These are phyloP conservation scores for Botrytis pseudocinerea DNA, from an alignment of 2,329 filamentous ascomycete species.

Conservation along the genomic window DNA sequence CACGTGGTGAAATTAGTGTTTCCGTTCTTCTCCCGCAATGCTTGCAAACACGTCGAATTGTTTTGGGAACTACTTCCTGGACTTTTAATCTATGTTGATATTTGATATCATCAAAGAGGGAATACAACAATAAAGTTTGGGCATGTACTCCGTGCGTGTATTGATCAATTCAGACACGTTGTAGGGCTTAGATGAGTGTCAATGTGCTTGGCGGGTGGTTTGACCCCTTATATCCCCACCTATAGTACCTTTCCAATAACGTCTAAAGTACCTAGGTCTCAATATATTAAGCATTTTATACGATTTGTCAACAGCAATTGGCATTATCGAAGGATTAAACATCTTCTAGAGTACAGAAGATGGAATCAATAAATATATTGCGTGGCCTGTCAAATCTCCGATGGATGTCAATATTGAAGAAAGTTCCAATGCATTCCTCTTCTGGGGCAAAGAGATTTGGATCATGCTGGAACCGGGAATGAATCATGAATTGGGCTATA, in stretches of 20 bases:
- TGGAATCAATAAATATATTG: background rate
- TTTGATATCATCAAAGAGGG: constrained; percentile 10
- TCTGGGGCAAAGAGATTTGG: background rate
- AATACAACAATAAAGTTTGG: constrained; percentile 3
- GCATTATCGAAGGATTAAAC: background rate
- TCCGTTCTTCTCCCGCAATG: background rate
- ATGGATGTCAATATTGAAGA: constrained; percentile 2
- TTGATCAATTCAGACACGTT: constrained; percentile 12
- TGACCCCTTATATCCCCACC: constrained; percentile 13
- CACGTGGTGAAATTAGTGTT: constrained; percentile 21
- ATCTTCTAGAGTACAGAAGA: background rate
- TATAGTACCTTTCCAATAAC: constrained; percentile 5
- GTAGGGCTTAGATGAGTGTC: constrained; percentile 21
- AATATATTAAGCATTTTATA: constrained; percentile 4
- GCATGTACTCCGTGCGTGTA: constrained; percentile 12
- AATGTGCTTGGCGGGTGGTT: constrained; percentile 16
- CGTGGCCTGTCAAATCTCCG: constrained; percentile 13
- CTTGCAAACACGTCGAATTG: background rate
- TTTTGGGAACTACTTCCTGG: constrained; percentile 1
- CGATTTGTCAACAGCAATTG: background rate
- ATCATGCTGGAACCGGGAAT: background rate
- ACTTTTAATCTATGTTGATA: constrained; percentile 13
- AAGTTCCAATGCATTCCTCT: background rate
- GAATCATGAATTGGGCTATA: background rate
- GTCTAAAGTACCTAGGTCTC: background rate